These are phyloP conservation scores for Aspergillus sclerotioniger DNA, from an alignment of 495 filamentous ascomycete genomes.

Conservation along the genomic window DNA sequence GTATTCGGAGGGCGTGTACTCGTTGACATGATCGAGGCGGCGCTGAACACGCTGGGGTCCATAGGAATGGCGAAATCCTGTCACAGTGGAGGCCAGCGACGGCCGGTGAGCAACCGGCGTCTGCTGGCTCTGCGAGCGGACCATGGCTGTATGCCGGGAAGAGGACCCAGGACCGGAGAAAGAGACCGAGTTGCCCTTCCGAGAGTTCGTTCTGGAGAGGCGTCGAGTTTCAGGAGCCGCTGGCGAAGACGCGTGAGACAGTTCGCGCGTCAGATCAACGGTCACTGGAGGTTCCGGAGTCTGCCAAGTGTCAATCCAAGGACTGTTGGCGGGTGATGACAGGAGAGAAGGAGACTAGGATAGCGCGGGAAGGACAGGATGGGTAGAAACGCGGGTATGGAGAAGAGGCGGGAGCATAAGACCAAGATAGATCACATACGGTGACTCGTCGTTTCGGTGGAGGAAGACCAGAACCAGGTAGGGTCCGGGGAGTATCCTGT, in stretches of 20 bases:
- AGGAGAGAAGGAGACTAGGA: conserved; percentile 20
- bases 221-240: conserved; percentile 28
- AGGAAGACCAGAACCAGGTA: conserved; percentile 42
- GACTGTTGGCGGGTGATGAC: conserved; percentile 27
- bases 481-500: conserved; percentile 46
- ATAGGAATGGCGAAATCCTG: conserved; percentile 35
- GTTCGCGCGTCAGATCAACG: conserved; percentile 34
- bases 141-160: conserved; percentile 38
- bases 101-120: conserved; percentile 38
- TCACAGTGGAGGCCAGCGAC: conserved; percentile 22
- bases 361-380: conserved; percentile 26
- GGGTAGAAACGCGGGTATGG: conserved; percentile 23
- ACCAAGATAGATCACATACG: conserved; percentile 49
- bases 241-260: conserved; percentile 35
- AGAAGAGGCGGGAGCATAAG: conserved; percentile 37
- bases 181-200: conserved; percentile 23
- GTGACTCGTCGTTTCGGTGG: conserved; percentile 50
- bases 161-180: conserved; percentile 25
- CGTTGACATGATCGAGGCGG: conserved; percentile 39
- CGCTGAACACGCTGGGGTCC: conserved; percentile 30
- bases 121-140: conserved; percentile 47
- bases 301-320: conserved; percentile 51
- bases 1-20: conserved; percentile 46
- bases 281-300: conserved; percentile 43
- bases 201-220: conserved; percentile 25